phyloP scores from a whole-genome alignment of 2,329 filamentous ascomycete species.

The Zasmidium angulare region DNA sequence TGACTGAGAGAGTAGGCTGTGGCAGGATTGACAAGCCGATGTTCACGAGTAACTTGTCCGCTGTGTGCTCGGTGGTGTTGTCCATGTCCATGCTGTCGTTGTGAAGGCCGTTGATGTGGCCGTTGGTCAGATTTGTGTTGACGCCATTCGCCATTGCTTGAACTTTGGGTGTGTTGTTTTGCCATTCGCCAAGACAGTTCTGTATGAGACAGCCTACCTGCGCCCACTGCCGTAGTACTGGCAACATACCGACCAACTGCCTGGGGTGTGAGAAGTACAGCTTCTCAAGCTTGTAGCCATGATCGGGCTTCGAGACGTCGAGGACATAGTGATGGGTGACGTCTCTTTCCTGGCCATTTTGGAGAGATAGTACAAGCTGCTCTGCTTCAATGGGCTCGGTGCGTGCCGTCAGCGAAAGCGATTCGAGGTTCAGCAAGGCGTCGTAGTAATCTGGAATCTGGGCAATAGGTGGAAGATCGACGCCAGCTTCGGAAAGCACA shows the following conservation, averaged over 20 bases:
- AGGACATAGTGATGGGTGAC: constrained; percentile 58
- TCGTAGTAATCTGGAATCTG: constrained; percentile 22
- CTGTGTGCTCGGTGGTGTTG: background rate
- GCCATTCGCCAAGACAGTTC: constrained; percentile 27
- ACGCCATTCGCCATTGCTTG: background rate
- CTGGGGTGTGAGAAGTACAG: constrained; percentile 76
- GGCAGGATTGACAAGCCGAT: constrained; percentile 35
- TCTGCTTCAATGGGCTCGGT: constrained; percentile 5
- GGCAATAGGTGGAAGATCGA: constrained; percentile 51
- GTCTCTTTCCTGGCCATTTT: constrained; percentile 19
- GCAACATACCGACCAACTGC: constrained; percentile 73
- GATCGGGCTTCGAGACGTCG: constrained; percentile 71
- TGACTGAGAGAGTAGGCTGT: constrained; percentile 30
- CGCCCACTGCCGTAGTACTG: constrained; percentile 72
- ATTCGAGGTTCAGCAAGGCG: constrained; percentile 20
- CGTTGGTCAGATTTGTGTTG: background rate
- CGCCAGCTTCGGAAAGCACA: constrained; percentile 60
- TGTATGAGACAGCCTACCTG: constrained; percentile 64
- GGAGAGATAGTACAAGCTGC: constrained; percentile 5
- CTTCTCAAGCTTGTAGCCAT: constrained; percentile 64
- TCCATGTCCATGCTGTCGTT: background rate
- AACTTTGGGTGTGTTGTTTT: background rate
- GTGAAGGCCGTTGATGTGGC: background rate
- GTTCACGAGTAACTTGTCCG: constrained; percentile 26
- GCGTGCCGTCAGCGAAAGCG: background rate